Evolutionary conservation across 768 basidiomycete species (phyloP).

Genomic region (Russula vinacea): DNA sequence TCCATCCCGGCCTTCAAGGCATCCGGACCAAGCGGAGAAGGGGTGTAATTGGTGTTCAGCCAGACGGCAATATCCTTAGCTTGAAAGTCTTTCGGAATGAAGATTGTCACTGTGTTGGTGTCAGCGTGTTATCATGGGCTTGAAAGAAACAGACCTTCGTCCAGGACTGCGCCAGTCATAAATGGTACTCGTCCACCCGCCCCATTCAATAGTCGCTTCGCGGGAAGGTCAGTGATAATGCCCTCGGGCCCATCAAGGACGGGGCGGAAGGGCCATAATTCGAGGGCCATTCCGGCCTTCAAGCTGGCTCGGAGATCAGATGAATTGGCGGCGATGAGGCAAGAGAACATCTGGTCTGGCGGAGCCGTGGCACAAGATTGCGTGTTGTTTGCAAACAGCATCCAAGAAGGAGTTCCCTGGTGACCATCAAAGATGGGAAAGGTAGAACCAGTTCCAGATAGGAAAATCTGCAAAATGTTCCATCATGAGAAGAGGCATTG

Average conservation of each 20-base stretch:
- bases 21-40: slow-evolving; percentile 22
- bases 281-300: slow-evolving; percentile 32
- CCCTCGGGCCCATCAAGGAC: slow-evolving; percentile 45
- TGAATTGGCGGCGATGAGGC: slow-evolving; percentile 31
- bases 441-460: slow-evolving; percentile 41
- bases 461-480: slow-evolving; percentile 39
- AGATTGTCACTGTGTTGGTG: slow-evolving; percentile 38
- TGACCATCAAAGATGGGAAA: slow-evolving; percentile 36
- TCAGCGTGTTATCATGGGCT: neutral
- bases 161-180: slow-evolving; percentile 45
- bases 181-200: slow-evolving; percentile 44
- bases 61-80: slow-evolving; percentile 3
- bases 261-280: slow-evolving; percentile 39
- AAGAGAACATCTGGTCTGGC: slow-evolving; percentile 39
- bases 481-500: neutral
- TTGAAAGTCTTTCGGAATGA: slow-evolving; percentile 34
- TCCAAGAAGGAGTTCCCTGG: slow-evolving; percentile 39
- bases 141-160: slow-evolving; percentile 42
- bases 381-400: slow-evolving; percentile 41
- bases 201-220: slow-evolving; percentile 35
- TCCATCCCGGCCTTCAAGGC: slow-evolving; percentile 31
- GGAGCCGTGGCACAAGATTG: slow-evolving; percentile 36
- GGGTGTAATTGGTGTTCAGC: slow-evolving; percentile 23
- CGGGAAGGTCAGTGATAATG: slow-evolving; percentile 42
- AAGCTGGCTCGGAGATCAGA: slow-evolving; percentile 27